Conservation (phyloP, 75 land plant species). For the Selaginella moellendorffii region DNA sequence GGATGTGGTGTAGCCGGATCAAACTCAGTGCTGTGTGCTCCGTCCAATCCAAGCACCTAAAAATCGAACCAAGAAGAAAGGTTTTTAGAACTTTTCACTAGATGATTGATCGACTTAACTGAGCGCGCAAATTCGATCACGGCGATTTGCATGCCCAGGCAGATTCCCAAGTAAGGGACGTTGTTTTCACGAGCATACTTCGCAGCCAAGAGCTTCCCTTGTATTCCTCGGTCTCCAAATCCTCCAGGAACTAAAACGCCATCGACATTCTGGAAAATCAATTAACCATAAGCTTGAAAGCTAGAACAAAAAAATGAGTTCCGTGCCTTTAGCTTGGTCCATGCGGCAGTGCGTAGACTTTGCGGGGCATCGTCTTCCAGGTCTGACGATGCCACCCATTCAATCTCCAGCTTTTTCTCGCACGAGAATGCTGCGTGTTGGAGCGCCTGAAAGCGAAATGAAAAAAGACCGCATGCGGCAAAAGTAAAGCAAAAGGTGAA, state of each 20-base stretch:
- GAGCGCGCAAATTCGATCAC: constrained; percentile 78
- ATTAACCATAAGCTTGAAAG: neutral
- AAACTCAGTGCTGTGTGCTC: constrained; percentile 81
- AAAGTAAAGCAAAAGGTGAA: too few species aligned
- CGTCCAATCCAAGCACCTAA: constrained; percentile 64
- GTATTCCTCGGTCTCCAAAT: constrained; percentile 92
- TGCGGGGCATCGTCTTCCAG: constrained; percentile 64
- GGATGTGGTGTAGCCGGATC: constrained; percentile 49
- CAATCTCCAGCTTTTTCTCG: constrained; percentile 51
- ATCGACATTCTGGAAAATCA: constrained; percentile 35
- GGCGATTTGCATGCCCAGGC: constrained; percentile 95
- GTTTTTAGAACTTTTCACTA: neutral
- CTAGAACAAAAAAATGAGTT: neutral
- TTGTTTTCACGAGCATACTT: constrained; percentile 81
- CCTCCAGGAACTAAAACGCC: constrained; percentile 93
- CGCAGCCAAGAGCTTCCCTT: constrained; percentile 89
- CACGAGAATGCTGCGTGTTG: constrained; percentile 78
- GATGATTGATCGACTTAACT: constrained; percentile 26
- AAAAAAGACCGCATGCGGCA: neutral
- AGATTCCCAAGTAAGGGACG: constrained; percentile 84
- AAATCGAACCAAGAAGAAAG: neutral
- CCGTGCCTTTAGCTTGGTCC: neutral
- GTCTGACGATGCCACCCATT: constrained; percentile 89
- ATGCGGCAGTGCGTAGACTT: neutral
- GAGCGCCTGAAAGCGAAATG: constrained; percentile 47